phyloP scores from a whole-genome alignment of 2,329 filamentous ascomycete species.

The Pseudocercospora pini-densiflorae region DNA sequence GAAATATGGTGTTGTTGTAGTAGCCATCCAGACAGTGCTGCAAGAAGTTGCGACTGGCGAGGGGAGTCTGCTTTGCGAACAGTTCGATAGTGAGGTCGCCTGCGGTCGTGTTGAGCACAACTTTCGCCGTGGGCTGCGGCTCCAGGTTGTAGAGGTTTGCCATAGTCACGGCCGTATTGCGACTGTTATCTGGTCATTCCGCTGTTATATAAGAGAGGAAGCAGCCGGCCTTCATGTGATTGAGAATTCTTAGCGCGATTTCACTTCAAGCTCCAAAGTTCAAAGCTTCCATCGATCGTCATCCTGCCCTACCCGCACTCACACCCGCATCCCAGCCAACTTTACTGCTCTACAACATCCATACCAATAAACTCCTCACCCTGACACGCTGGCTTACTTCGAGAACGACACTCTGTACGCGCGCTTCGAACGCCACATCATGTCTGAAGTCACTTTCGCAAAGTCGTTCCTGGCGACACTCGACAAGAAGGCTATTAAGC shows the following conservation, averaged over 20 bases:
- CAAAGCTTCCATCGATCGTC: slow-evolving; percentile 9
- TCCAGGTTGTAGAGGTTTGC: slow-evolving; percentile 92
- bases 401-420: slow-evolving; percentile 33
- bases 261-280: slow-evolving; percentile 7
- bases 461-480: slow-evolving; percentile 80
- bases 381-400: slow-evolving; percentile 17
- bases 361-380: neutral
- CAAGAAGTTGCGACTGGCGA: slow-evolving; percentile 92
- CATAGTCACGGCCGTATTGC: slow-evolving; percentile 60
- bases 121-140: slow-evolving; percentile 90
- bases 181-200: slow-evolving; percentile 18
- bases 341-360: neutral
- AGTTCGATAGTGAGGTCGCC: slow-evolving; percentile 91
- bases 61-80: slow-evolving; percentile 90
- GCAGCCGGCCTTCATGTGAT: neutral
- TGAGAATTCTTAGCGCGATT: slow-evolving; percentile 1
- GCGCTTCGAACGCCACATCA: slow-evolving; percentile 66
- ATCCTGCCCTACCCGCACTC: neutral
- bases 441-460: slow-evolving; percentile 62
- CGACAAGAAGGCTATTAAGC: slow-evolving; percentile 77
- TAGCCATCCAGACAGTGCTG: slow-evolving; percentile 95
- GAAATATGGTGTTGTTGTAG: slow-evolving; percentile 92
- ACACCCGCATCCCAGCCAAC: slow-evolving; percentile 2
- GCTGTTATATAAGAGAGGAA: neutral
- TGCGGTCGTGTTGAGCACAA: slow-evolving; percentile 84